Evolutionary conservation across 2,329 filamentous ascomycete genomes (phyloP).

Genomic region (Triangularia verruculosa): DNA sequence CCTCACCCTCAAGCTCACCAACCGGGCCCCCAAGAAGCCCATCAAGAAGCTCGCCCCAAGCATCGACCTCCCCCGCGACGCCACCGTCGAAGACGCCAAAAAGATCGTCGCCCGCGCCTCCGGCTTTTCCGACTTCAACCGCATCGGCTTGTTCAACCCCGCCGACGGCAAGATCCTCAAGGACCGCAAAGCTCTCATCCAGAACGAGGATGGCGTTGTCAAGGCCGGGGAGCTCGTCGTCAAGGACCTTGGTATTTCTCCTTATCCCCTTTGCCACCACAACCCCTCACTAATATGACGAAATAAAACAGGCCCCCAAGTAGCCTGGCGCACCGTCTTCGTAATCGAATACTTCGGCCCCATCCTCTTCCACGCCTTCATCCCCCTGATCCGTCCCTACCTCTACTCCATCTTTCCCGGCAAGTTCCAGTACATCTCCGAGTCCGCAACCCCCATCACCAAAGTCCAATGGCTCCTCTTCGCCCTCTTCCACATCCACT

Average conservation of each 20-base stretch:
- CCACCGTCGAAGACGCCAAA: constrained; percentile 62
- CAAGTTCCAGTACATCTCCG: constrained; percentile 40
- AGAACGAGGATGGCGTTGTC: constrained; percentile 47
- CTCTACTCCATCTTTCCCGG: constrained; percentile 56
- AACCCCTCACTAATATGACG: not conserved
- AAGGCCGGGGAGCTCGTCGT: constrained; percentile 65
- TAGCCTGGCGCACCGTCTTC: constrained; percentile 91
- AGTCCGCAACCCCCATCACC: constrained; percentile 51
- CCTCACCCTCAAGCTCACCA: constrained; percentile 44
- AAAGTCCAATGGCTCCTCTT: constrained; percentile 71
- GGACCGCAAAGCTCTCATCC: constrained; percentile 55
- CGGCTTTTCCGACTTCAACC: constrained; percentile 56
- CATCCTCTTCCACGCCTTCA: constrained; percentile 76
- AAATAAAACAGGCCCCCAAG: constrained; percentile 67
- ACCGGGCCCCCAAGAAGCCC: constrained; percentile 47
- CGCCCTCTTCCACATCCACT: constrained; percentile 74
- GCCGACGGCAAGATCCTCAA: constrained; percentile 61
- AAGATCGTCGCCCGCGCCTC: constrained; percentile 49
- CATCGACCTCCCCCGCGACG: constrained; percentile 46
- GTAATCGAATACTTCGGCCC: constrained; percentile 93
- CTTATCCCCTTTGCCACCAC: not conserved
- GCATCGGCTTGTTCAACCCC: constrained; percentile 60
- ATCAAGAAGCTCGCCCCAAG: constrained; percentile 53
- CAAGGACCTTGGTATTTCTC: constrained; percentile 79
- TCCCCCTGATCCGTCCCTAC: constrained; percentile 69